Evolutionary conservation across 2,329 filamentous ascomycete species (phyloP).

Genomic region (Colletotrichum tabaci): DNA sequence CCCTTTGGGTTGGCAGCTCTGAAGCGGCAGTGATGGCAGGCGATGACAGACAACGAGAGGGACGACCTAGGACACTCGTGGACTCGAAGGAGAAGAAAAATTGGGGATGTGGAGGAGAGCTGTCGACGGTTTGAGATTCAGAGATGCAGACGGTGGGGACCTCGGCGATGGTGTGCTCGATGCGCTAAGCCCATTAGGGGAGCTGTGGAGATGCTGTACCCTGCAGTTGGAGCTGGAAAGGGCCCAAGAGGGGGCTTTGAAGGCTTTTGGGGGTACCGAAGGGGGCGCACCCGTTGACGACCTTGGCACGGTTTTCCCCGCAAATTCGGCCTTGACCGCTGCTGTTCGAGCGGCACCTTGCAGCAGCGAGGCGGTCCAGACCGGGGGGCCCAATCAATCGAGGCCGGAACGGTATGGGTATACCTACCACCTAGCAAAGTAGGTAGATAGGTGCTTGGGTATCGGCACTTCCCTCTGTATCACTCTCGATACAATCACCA

Average conservation of each 20-base stretch:
- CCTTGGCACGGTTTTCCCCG: slow-evolving; percentile 37
- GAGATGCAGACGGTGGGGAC: slow-evolving; percentile 26
- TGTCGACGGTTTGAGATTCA: slow-evolving; percentile 17
- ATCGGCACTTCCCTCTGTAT: too few species aligned
- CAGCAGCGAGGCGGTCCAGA: slow-evolving; percentile 31
- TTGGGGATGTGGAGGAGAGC: slow-evolving; percentile 28
- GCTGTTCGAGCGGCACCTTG: slow-evolving; percentile 18
- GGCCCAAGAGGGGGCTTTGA: too few species aligned
- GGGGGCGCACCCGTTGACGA: slow-evolving; percentile 16
- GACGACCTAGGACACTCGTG: background rate
- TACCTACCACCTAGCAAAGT: too few species aligned
- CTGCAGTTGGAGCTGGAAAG: slow-evolving; percentile 13
- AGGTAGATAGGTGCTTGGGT: too few species aligned
- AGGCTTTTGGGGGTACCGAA: slow-evolving; percentile 4
- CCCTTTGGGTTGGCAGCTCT: background rate
- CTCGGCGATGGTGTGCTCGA: slow-evolving; percentile 38
- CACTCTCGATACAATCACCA: too few species aligned
- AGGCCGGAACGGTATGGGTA: too few species aligned
- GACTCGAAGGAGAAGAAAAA: slow-evolving; percentile 20
- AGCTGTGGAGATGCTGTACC: slow-evolving; percentile 15
- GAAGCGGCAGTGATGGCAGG: slow-evolving; percentile 5
- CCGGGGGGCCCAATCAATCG: background rate
- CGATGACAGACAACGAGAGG: background rate
- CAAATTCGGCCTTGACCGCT: slow-evolving; percentile 39
- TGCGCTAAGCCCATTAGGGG: slow-evolving; percentile 21